Evolutionary conservation across 1,139 yeast genomes (phyloP), one percentile per base, ranked within the genome.

Genomic region (Petasospora rhodanensis): DNA sequence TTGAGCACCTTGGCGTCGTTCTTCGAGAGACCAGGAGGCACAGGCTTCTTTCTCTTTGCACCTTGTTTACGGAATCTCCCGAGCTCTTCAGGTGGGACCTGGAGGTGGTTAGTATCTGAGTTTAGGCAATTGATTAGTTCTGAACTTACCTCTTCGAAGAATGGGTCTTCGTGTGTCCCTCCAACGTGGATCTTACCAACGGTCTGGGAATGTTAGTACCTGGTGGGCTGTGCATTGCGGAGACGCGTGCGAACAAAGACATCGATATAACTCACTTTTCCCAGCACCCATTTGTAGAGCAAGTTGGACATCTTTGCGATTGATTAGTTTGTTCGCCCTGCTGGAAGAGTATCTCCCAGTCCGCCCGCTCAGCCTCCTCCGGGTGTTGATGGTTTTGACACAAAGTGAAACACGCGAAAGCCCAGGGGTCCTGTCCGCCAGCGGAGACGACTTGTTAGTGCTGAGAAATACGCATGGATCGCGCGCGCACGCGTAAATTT

Each of bases 11-110:
- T 66, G 37, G 64, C 60, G 46, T 82, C 89, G 27, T 71, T 55
- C n/a, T 54, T 48, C 0, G 82, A 75, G 17, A 81, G 64, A 14
- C 74, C 73, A 6, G 61, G 62, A 1, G 91, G 87, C 12, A 78
- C 53, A 29, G 59, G 41, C 36, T 55, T 58, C 40, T 47, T 49
- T 17, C 58, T 38, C 34, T 43, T 55, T 2, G 55, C 52, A 24
- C 55, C 55, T 29, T 46, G 42, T 31, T 39, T 44, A 24, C 49
- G 54, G 32, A 46, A 51, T 4, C 29, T 19, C 1, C 49, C 50
- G 5, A 51, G 34, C 19, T 51, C 55, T 16, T 44, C 47, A 5
- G 29, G 26, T 3, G 55, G 55, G 14, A 51, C 48, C 52, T 44
- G n/a, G n/a, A n/a, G n/a, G n/a, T 9, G 6, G 10, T 18, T 18